Evolutionary conservation across 805 yeast species (phyloP).

Genomic region (Monosporozyma siamensis): DNA sequence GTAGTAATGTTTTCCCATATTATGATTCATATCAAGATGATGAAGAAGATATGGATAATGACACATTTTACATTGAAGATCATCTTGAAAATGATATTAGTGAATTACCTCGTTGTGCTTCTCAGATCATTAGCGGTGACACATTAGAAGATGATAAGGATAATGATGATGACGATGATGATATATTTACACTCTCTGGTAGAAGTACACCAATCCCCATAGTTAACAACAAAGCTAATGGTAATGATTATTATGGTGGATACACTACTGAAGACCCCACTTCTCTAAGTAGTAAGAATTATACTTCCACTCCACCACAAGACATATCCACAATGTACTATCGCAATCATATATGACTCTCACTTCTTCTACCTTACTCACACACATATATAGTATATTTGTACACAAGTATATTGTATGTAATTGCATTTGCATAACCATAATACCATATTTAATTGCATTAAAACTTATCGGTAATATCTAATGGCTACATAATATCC

Average conservation of each 20-base stretch:
- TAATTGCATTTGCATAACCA: too few relatives aligned
- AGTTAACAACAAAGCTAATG: too few relatives aligned
- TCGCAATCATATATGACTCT: not conserved
- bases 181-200: too few relatives aligned
- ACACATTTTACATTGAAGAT: too few relatives aligned
- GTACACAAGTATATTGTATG: not conserved
- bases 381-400: not conserved
- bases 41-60: not conserved
- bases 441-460: too few relatives aligned
- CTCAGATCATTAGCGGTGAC: too few relatives aligned
- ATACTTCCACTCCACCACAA: not conserved
- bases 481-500: too few relatives aligned
- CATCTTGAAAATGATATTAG: too few relatives aligned
- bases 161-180: not conserved
- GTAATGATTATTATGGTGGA: too few relatives aligned
- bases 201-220: not conserved
- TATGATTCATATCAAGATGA: not conserved
- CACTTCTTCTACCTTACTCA: not conserved
- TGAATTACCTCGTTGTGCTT: too few relatives aligned
- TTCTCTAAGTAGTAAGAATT: not conserved
- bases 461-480: too few relatives aligned
- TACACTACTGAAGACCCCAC: too few relatives aligned
- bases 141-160: not conserved
- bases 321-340: not conserved
- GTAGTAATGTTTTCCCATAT: not conserved